Percentiles rank a stretch among this genome's conserved stretches.
Evolutionary conservation across 345 rosid species (phyloP).

Genomic region (Acer campestre): DNA sequence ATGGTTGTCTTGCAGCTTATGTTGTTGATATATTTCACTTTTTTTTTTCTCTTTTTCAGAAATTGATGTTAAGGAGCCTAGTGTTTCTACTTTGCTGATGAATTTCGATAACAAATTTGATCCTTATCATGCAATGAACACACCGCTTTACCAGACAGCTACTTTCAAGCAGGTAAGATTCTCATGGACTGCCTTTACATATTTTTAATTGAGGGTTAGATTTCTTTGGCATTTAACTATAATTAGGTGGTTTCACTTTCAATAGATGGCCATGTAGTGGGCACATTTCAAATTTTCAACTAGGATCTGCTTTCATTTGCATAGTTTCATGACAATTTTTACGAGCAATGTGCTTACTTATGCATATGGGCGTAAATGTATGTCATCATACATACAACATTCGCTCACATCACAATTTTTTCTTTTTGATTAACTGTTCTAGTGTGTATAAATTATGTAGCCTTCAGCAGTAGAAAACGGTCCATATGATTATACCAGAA

Average conservation of each 20-base stretch:
- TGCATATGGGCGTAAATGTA: neutral
- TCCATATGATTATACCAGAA: constrained; percentile 93
- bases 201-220: too few relatives aligned
- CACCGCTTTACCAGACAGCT: constrained; percentile 91
- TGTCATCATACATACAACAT: neutral
- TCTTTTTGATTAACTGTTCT: neutral
- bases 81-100: constrained; percentile 73
- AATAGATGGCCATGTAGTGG: neutral
- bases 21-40: neutral
- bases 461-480: constrained; percentile 81
- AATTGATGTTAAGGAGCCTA: constrained; percentile 49
- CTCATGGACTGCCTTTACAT: neutral
- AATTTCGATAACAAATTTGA: constrained; percentile 72
- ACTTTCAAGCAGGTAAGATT: constrained; percentile 83
- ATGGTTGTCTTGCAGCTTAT: neutral
- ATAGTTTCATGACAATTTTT: neutral
- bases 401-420: neutral
- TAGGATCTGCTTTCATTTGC: neutral
- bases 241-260: neutral
- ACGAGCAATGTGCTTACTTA: neutral
- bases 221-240: too few relatives aligned
- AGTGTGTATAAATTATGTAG: constrained; percentile 36
- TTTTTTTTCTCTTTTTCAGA: constrained; percentile 30
- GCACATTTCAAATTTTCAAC: neutral
- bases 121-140: constrained; percentile 81